Percentiles rank a stretch among this genome's conserved stretches.
Evolutionary conservation across 2,329 filamentous ascomycete species (phyloP).

Genomic region (Phialophora macrospora): DNA sequence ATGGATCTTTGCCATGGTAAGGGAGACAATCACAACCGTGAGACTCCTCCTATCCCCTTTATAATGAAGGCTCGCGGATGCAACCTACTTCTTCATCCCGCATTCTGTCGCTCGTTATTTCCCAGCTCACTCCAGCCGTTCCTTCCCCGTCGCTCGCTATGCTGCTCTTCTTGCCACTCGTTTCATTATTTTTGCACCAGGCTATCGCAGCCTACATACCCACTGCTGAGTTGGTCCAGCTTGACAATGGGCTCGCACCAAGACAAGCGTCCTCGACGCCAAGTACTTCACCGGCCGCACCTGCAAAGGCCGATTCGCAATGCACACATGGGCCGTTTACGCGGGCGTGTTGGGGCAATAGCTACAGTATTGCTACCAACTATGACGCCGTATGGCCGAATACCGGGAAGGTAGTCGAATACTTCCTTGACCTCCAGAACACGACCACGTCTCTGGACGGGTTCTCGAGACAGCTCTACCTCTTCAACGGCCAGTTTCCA

Average conservation of each 20-base stretch:
- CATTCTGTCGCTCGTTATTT: slow-evolving; percentile 1
- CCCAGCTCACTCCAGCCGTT: slow-evolving; percentile 1
- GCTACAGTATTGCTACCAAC: slow-evolving; percentile 39
- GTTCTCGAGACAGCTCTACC: slow-evolving; percentile 45
- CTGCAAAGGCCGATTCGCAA: slow-evolving; percentile 26
- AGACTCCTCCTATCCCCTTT: slow-evolving; percentile 5
- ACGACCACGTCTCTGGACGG: slow-evolving; percentile 54
- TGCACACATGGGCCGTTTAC: slow-evolving; percentile 38
- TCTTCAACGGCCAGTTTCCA: slow-evolving; percentile 68
- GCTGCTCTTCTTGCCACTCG: slow-evolving; percentile 30
- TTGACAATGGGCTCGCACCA: slow-evolving; percentile 24
- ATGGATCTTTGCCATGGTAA: slow-evolving; percentile 6
- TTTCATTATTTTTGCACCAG: slow-evolving; percentile 26
- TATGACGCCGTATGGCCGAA: slow-evolving; percentile 39
- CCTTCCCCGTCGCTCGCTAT: slow-evolving; percentile 28
- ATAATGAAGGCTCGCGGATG: slow-evolving; percentile 2
- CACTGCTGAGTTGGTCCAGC: slow-evolving; percentile 30
- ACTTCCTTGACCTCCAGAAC: slow-evolving; percentile 38
- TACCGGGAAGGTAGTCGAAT: slow-evolving; percentile 38
- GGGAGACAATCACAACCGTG: background rate
- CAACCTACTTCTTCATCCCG: slow-evolving; percentile 1
- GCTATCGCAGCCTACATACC: slow-evolving; percentile 29
- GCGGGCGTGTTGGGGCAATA: slow-evolving; percentile 39
- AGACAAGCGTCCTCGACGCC: slow-evolving; percentile 23
- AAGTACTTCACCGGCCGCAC: slow-evolving; percentile 21